A percentile compares a stretch with the other conserved stretches of the same genome.
Conservation (phyloP, 306 rosid species). For the Castanospermum australe region DNA sequence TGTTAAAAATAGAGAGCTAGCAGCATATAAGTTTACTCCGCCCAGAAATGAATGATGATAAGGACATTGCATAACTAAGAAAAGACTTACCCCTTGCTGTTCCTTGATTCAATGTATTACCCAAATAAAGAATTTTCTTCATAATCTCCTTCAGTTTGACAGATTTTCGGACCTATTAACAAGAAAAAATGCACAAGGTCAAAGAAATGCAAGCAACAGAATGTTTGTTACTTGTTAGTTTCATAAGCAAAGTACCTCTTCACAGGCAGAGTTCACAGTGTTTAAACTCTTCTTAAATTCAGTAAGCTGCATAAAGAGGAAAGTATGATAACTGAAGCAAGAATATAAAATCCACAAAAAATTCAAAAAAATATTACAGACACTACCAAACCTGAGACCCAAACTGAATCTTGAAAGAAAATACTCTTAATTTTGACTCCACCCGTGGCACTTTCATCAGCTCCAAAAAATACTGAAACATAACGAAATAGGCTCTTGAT, state of each 20-base stretch:
- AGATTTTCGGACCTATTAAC: conserved; percentile 74
- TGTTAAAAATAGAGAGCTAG: conserved; percentile 10
- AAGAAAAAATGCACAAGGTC: conserved; percentile 28
- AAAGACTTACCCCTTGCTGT: conserved; percentile 88
- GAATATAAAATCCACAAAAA: background rate
- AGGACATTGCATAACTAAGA: conserved; percentile 1
- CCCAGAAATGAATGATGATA: conserved; percentile 19
- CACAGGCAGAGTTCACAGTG: conserved; percentile 83
- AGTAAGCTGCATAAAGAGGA: conserved; percentile 53
- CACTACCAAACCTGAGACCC: conserved; percentile 77
- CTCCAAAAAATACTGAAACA: conserved; percentile 88
- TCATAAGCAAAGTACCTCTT: conserved; percentile 63
- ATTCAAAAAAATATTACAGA: conserved; percentile 31
- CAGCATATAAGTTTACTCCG: background rate
- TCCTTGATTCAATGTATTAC: conserved; percentile 95
- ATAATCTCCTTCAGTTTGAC: conserved; percentile 80
- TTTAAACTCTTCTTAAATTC: conserved; percentile 83
- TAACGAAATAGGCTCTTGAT: conserved; percentile 17
- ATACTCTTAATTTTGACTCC: conserved; percentile 92
- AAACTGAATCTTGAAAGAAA: conserved; percentile 95
- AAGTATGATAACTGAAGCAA: conserved; percentile 28
- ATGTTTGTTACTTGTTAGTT: conserved; percentile 11
- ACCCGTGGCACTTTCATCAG: conserved; percentile 98
- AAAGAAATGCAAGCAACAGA: conserved; percentile 20
- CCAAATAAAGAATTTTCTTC: conserved; percentile 87